A percentile compares a stretch with the other conserved stretches of the same genome.
Evolutionary conservation across 202 grass and related monocot genomes (phyloP).

Genomic region (Cymbopogon flexuosus): DNA sequence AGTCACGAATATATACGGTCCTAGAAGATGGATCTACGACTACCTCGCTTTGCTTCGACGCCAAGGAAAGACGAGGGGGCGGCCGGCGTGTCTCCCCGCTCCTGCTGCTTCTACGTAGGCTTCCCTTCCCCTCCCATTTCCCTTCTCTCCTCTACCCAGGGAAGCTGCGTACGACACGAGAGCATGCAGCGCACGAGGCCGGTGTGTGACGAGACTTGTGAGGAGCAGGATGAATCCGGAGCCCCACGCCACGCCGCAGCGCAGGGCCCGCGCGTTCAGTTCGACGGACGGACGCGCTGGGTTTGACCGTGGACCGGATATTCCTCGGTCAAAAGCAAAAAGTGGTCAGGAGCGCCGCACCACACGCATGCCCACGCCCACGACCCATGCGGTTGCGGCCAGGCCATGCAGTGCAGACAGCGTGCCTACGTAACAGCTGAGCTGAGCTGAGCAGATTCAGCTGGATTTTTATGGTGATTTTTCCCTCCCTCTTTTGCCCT

Average conservation of each 20-base stretch:
- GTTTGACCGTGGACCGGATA: neutral
- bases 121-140: too few species aligned
- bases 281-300: neutral
- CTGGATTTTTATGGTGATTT: neutral
- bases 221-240: neutral
- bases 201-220: neutral
- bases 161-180: too few species aligned
- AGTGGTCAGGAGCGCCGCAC: too few species aligned
- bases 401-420: neutral
- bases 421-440: neutral
- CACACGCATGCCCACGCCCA: neutral
- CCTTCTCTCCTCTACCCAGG: too few species aligned
- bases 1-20: too few species aligned
- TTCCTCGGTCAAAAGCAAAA: neutral
- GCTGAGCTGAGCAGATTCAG: neutral
- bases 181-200: neutral
- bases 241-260: too few species aligned
- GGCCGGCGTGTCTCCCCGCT: too few species aligned
- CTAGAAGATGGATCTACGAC: too few species aligned
- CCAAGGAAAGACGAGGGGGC: too few species aligned
- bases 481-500: neutral
- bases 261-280: neutral
- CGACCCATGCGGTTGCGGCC: neutral
- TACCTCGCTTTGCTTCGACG: too few species aligned
- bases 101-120: too few species aligned